Base-by-base conservation (phyloP, 2,329 filamentous ascomycete genomes). In the Pezicula radicicola region DNA sequence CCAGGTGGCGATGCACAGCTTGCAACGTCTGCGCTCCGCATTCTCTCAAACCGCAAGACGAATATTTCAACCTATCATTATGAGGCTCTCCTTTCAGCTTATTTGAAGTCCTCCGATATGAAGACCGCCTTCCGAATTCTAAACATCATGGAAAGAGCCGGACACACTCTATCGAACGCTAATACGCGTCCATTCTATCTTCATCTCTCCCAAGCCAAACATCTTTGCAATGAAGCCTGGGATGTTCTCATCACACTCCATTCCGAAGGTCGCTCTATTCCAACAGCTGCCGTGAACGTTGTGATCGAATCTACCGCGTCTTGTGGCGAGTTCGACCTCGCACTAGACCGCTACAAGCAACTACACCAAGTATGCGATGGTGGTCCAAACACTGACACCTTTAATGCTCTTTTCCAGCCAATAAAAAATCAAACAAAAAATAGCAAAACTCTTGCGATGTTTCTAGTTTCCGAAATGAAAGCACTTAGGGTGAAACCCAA, bases 61-160 rank as follows among this genome's bases (percentile, higher is more conserved):
- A 75, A 78, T 39, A 75, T 91, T 36, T 74, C 77, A 8, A 69
- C 79, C 6, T 77, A 87, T 55, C 90, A 97, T 65, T 96, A 94
- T 69, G 91, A 95, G 67, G 79, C 87, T 27, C 77, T 97, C 27
- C 74, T 92, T 6, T 84, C 89, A 52, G 80, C 87, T 4, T 90
- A 95, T 63, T 75, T 83, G 10, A 68, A 68, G 15, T 72, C 74
- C 3, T 75, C 77, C 2, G 83, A 94, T 57, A 63, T 93, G 7
- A 70, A 73, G 21, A 81, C 83, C 25, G 87, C 88, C 0, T 76
- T 96, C 35, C 79, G 81, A 39, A 77, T 88, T 1, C 74, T 96
- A 15, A 82, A 81, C 58, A 85, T 91, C 64, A 94, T 96, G 87
- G 72, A 80, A 19, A 76, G 81, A 53, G 80, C 84, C 16, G 82